A percentile compares a stretch with the other conserved stretches of the same genome.
Conservation (phyloP, 192 early-diverging fungal genomes). For the Backusella tuberculispora region DNA sequence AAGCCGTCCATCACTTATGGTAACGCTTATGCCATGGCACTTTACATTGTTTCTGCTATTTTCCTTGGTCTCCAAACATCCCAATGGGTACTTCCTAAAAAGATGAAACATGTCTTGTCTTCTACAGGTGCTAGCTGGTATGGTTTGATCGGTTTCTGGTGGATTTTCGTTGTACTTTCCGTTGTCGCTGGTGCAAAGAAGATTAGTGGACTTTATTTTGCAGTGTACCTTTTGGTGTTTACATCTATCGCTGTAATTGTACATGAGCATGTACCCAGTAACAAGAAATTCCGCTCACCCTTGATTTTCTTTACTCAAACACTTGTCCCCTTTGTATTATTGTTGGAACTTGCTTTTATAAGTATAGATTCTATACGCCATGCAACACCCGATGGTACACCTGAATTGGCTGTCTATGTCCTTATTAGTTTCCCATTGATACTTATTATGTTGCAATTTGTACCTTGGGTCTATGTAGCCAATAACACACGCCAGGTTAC, state of each 20-base stretch:
- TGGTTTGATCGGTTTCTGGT: constrained; percentile 48
- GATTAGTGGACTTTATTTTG: constrained; percentile 46
- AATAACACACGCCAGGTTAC: constrained; percentile 32
- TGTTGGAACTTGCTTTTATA: constrained; percentile 44
- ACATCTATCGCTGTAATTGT: constrained; percentile 33
- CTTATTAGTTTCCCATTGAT: constrained; percentile 39
- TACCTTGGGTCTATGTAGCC: constrained; percentile 49
- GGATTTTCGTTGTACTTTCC: constrained; percentile 41
- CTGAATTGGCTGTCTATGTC: constrained; percentile 50
- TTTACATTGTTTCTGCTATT: constrained; percentile 24
- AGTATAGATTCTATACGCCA: constrained; percentile 48
- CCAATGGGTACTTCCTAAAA: constrained; percentile 9
- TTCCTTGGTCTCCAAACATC: constrained; percentile 20
- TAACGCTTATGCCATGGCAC: not conserved
- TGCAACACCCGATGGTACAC: constrained; percentile 52
- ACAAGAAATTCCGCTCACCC: constrained; percentile 1
- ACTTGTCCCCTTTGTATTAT: constrained; percentile 35
- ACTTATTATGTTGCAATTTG: constrained; percentile 43
- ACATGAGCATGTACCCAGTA: not conserved
- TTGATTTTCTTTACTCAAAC: constrained; percentile 23
- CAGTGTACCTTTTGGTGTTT: constrained; percentile 39
- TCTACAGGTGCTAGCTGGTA: not conserved
- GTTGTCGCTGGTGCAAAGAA: constrained; percentile 19
- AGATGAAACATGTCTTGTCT: not conserved
- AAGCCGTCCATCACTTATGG: constrained; percentile 30